Conservation (phyloP, 345 rosid species). For the Fremontodendron californicum region DNA sequence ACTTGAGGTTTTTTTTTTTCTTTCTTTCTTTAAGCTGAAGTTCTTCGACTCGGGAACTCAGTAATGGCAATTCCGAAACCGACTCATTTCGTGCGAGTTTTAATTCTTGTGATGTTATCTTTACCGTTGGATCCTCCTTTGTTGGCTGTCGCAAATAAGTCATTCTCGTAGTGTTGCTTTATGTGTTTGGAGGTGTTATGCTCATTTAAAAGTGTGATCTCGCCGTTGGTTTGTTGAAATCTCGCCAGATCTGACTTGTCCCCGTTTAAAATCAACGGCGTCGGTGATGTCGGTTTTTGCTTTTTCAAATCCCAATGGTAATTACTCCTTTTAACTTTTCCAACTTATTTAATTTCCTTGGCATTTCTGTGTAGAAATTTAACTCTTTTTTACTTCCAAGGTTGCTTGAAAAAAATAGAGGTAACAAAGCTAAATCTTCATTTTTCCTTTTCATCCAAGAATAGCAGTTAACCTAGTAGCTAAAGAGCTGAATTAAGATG, state of each 20-base stretch:
- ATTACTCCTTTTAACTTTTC: background rate
- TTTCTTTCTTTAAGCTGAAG: constrained; percentile 5
- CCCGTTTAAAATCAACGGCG: constrained; percentile 27
- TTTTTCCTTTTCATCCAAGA: background rate
- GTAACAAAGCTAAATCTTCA: constrained; percentile 6
- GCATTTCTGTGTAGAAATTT: constrained; percentile 8
- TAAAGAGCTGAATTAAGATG: background rate
- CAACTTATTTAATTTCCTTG: background rate
- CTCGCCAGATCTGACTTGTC: constrained; percentile 49
- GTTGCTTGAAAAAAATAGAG: constrained; percentile 10
- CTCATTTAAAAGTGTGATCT: constrained; percentile 29
- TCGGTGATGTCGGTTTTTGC: constrained; percentile 60
- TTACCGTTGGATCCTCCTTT: constrained; percentile 40
- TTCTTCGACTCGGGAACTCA: constrained; percentile 25
- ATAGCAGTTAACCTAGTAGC: background rate
- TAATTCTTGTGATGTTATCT: constrained; percentile 21
- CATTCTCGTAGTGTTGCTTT: constrained; percentile 35
- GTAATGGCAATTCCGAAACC: constrained; percentile 40
- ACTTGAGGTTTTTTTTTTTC: background rate
- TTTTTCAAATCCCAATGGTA: constrained; percentile 34
- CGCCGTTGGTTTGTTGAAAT: constrained; percentile 31
- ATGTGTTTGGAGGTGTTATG: constrained; percentile 18
- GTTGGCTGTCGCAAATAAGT: constrained; percentile 21
- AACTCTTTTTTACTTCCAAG: background rate
- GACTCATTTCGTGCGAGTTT: constrained; percentile 33